Conservation (phyloP, 2,329 filamentous ascomycete species). For the Dothideomycetes sp. region DNA sequence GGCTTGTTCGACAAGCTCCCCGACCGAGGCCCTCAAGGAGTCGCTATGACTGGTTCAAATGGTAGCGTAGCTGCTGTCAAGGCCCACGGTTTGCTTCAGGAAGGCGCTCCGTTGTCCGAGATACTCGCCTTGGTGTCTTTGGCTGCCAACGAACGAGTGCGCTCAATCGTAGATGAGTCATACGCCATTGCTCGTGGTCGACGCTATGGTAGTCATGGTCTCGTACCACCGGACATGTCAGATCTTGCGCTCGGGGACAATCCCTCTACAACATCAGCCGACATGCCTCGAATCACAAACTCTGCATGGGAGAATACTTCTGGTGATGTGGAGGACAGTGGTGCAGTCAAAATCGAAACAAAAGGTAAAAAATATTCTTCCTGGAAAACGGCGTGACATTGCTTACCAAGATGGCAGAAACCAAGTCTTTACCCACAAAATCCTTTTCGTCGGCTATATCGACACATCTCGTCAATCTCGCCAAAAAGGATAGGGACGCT, state of each 20-base stretch:
- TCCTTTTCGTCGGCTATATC: slow-evolving; percentile 37
- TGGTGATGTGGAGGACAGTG: too few relatives aligned
- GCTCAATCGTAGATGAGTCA: slow-evolving; percentile 69
- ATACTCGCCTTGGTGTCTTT: slow-evolving; percentile 76
- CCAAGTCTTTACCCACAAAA: slow-evolving; percentile 41
- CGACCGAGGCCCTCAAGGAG: slow-evolving; percentile 10
- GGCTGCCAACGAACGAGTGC: slow-evolving; percentile 69
- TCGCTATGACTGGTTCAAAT: slow-evolving; percentile 21
- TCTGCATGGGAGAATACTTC: slow-evolving; percentile 33
- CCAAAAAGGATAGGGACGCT: slow-evolving; percentile 56
- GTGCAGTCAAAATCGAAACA: background rate
- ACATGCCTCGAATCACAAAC: slow-evolving; percentile 29
- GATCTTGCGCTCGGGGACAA: slow-evolving; percentile 55
- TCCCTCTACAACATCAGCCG: slow-evolving; percentile 26
- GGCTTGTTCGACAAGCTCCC: slow-evolving; percentile 38
- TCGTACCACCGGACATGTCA: slow-evolving; percentile 66
- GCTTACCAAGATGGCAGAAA: slow-evolving; percentile 25
- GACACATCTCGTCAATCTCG: slow-evolving; percentile 50
- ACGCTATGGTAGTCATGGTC: slow-evolving; percentile 62
- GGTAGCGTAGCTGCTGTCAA: slow-evolving; percentile 22
- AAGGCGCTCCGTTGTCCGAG: slow-evolving; percentile 65
- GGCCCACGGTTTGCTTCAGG: slow-evolving; percentile 57
- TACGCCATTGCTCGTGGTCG: slow-evolving; percentile 60
- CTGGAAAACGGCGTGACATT: background rate
- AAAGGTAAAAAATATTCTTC: background rate